phyloP scores from a whole-genome alignment of 176 grass and related monocot genomes.

The Rhipidocladum racemiflorum region DNA sequence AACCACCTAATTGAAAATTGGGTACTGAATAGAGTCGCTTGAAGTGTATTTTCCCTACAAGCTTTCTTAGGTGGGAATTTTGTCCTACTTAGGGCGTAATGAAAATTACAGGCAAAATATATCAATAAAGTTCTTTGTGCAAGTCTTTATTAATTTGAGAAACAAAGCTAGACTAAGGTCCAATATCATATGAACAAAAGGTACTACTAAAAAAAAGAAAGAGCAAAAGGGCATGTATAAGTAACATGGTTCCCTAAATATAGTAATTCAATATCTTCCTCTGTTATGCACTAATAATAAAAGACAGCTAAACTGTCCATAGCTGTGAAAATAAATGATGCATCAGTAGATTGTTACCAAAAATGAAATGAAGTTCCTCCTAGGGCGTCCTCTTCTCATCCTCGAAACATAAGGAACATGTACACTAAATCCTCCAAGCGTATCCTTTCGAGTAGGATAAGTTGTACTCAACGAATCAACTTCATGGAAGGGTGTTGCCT shows the following conservation, averaged over 20 bases:
- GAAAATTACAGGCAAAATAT: slow-evolving; percentile 18
- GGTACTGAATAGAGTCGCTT: not conserved
- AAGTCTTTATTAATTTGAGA: slow-evolving; percentile 17
- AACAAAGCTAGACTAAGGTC: not conserved
- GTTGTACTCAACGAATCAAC: slow-evolving; percentile 24
- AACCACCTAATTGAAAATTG: not conserved
- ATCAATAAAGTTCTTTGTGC: not conserved
- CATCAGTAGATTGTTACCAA: slow-evolving; percentile 58
- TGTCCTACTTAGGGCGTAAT: slow-evolving; percentile 7
- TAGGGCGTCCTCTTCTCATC: slow-evolving; percentile 78
- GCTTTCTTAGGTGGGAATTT: not conserved
- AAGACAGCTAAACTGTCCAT: not conserved
- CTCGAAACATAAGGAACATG: slow-evolving; percentile 83
- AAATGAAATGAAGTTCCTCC: slow-evolving; percentile 66
- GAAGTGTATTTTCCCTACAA: not conserved
- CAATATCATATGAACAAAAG: slow-evolving; percentile 2
- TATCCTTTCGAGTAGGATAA: slow-evolving; percentile 68
- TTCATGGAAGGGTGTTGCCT: slow-evolving; percentile 35
- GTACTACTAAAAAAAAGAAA: not conserved
- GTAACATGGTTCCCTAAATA: not conserved
- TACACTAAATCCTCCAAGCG: slow-evolving; percentile 73
- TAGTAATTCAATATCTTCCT: not conserved
- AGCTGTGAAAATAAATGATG: slow-evolving; percentile 10
- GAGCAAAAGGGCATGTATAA: not conserved
- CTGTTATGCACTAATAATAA: not conserved